Evolutionary conservation across 164 flowering plant genomes (phyloP).

Genomic region (Nymphaea colorata): DNA sequence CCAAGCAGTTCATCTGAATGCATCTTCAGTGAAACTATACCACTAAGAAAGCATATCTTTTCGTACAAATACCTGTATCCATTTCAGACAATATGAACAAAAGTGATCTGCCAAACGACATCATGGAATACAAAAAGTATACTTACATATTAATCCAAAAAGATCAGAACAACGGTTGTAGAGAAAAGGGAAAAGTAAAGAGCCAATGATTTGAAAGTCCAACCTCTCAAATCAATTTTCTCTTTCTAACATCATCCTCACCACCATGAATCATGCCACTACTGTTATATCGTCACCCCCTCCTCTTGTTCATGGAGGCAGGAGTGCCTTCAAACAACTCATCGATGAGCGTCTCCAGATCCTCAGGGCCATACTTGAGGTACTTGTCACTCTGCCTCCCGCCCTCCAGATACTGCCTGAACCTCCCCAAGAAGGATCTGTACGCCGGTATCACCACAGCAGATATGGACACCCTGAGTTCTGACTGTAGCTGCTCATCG

Average conservation of each 20-base stretch:
- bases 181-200: too few species aligned
- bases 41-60: too few species aligned
- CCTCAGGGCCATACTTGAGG: constrained; percentile 78
- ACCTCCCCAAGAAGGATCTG: constrained; percentile 72
- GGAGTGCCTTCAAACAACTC: constrained; percentile 72
- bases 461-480: constrained; percentile 69
- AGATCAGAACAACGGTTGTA: too few species aligned
- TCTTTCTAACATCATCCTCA: not conserved
- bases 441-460: constrained; percentile 83
- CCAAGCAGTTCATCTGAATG: too few species aligned
- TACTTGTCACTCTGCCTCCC: constrained; percentile 69
- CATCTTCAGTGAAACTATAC: too few species aligned
- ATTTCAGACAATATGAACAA: too few species aligned
- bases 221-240: too few species aligned
- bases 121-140: not conserved
- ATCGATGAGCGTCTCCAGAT: constrained; percentile 63
- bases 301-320: constrained; percentile 44
- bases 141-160: not conserved
- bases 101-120: too few species aligned
- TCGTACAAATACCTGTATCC: too few species aligned
- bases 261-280: not conserved
- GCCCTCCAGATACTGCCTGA: constrained; percentile 42
- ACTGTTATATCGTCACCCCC: constrained; percentile 5
- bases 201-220: too few species aligned
- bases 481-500: constrained; percentile 82